Conservation (phyloP, 73 alveolate species). For the Paramecium biaurelia region DNA sequence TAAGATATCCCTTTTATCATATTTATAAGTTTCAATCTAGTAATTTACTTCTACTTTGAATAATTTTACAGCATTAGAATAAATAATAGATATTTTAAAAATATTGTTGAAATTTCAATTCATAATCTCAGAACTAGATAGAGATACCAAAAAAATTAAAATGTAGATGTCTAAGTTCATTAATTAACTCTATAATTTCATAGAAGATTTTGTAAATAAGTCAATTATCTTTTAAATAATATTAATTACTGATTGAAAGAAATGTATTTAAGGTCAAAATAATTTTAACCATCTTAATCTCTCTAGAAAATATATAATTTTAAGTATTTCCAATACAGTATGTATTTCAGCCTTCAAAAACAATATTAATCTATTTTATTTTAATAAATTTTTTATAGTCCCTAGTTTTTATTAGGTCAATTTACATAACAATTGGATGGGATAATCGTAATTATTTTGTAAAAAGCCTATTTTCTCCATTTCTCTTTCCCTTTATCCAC, state of each 20-base stretch:
- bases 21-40: not conserved
- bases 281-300: not conserved
- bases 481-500: conserved; percentile 17
- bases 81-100: not conserved
- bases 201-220: not conserved
- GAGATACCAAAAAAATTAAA: not conserved
- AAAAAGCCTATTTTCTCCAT: not conserved
- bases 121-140: not conserved
- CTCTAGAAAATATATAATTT: not conserved
- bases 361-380: not conserved
- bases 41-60: not conserved
- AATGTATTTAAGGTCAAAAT: not conserved
- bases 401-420: conserved; percentile 26
- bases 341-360: not conserved
- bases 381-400: not conserved
- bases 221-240: not conserved
- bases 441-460: not conserved
- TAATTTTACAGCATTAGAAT: not conserved
- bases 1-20: not conserved
- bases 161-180: not conserved
- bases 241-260: not conserved
- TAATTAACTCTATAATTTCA: not conserved
- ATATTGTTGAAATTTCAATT: not conserved
- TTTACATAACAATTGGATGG: not conserved
- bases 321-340: not conserved